Conservation (phyloP, 257 asterid genomes). For the Solanum arcanum region DNA sequence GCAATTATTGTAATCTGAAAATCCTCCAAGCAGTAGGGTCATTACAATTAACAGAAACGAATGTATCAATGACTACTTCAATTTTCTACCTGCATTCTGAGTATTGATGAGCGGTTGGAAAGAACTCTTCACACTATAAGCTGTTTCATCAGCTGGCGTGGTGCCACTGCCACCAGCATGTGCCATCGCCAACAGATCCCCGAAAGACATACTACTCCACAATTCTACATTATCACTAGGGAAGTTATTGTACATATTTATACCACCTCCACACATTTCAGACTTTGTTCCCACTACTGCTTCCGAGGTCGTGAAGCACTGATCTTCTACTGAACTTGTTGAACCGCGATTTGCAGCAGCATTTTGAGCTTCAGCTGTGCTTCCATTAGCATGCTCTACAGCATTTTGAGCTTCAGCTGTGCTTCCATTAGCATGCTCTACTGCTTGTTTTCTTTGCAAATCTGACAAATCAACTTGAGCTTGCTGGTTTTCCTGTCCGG, state of each 20-base stretch:
- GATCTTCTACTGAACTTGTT: neutral
- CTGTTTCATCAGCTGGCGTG: constrained; percentile 13
- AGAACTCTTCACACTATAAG: constrained; percentile 9
- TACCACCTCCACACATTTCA: neutral
- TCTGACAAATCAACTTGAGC: constrained; percentile 7
- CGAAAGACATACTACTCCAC: constrained; percentile 22
- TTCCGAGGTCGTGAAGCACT: constrained; percentile 14
- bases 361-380: constrained; percentile 3
- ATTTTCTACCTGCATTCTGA: constrained; percentile 8
- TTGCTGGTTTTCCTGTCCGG: constrained; percentile 7
- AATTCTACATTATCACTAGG: constrained; percentile 8
- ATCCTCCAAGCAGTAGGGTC: neutral
- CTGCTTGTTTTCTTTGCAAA: neutral
- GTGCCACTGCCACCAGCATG: constrained; percentile 29
- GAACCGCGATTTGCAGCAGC: constrained; percentile 11
- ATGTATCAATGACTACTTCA: neutral
- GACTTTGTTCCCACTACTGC: constrained; percentile 6
- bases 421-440: neutral
- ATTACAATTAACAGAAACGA: neutral
- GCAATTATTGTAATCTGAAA: neutral
- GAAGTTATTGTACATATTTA: constrained; percentile 1
- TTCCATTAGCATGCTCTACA: neutral
- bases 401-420: constrained; percentile 6
- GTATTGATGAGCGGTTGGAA: neutral
- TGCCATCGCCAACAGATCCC: neutral